Conservation (phyloP, 768 basidiomycete species). For the Galerina sulciceps region DNA sequence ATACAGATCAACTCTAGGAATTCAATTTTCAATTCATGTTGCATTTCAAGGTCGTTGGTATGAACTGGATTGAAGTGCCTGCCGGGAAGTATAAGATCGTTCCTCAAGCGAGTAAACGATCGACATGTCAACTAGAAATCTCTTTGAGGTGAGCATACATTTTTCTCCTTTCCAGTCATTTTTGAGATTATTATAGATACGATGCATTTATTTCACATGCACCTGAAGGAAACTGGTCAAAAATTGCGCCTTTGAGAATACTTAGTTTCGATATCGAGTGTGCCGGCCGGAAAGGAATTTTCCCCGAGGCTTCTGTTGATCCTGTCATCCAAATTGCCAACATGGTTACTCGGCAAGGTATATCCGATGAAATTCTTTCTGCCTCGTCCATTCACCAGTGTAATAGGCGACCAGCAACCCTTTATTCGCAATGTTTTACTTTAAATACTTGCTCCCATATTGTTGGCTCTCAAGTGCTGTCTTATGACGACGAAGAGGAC, state of each 20-base stretch:
- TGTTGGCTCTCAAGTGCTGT: constrained; percentile 95
- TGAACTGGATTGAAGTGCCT: constrained; percentile 98
- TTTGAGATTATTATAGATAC: constrained; percentile 52
- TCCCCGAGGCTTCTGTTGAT: constrained; percentile 88
- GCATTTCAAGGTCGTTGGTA: constrained; percentile 79
- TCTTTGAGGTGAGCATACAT: constrained; percentile 61
- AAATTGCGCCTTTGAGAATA: constrained; percentile 90
- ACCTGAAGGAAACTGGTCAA: constrained; percentile 91
- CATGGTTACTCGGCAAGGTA: constrained; percentile 98
- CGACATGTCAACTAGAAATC: constrained; percentile 90
- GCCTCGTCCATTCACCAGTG: background rate
- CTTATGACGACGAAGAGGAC: constrained; percentile 73
- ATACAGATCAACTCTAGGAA: background rate
- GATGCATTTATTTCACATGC: constrained; percentile 87
- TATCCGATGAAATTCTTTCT: constrained; percentile 12
- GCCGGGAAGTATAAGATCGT: constrained; percentile 78
- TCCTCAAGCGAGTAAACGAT: constrained; percentile 61
- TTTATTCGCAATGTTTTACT: constrained; percentile 96
- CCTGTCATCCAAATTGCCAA: constrained; percentile 99
- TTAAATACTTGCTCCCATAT: constrained; percentile 94
- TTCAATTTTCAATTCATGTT: background rate
- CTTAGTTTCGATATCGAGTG: constrained; percentile 99
- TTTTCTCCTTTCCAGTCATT: background rate
- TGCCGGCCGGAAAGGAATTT: constrained; percentile 96
- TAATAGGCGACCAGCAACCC: constrained; percentile 83